Percentiles rank a stretch among this genome's conserved stretches.
Conservation (phyloP, 768 basidiomycete genomes). For the Pseudohyphozyma bogoriensis region DNA sequence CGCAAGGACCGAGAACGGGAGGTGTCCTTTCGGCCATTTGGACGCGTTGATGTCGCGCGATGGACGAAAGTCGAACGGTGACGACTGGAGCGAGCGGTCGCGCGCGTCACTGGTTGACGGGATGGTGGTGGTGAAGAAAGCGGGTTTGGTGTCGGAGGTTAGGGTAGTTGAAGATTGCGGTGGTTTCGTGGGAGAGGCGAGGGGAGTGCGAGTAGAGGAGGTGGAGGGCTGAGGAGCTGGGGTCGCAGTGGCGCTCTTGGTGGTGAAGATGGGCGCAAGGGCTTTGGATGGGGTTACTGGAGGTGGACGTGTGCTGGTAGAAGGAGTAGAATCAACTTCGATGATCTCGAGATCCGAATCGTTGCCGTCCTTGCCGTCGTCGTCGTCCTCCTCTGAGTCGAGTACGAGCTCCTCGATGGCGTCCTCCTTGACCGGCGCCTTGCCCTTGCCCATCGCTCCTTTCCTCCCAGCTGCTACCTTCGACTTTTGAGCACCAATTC, state of each 20-base stretch:
- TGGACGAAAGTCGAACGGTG: constrained; percentile 30
- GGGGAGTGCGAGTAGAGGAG: constrained; percentile 10
- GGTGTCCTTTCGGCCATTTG: background rate
- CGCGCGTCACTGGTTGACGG: background rate
- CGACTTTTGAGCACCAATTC: too few species aligned
- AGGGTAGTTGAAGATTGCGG: background rate
- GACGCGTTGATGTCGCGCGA: constrained; percentile 7
- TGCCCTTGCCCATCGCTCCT: background rate
- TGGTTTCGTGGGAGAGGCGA: constrained; percentile 3
- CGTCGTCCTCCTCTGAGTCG: background rate
- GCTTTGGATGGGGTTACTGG: background rate
- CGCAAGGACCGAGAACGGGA: constrained; percentile 61
- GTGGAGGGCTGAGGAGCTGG: background rate
- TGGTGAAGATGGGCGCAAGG: background rate
- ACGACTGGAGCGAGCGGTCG: constrained; percentile 21
- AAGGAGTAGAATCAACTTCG: background rate
- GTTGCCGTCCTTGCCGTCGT: background rate
- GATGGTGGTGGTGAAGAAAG: background rate
- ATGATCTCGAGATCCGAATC: too few species aligned
- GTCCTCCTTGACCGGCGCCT: background rate
- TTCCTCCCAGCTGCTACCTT: too few species aligned
- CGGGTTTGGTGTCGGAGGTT: background rate
- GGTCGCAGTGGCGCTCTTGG: too few species aligned
- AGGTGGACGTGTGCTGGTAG: background rate
- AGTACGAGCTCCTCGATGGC: background rate